phyloP scores from a whole-genome alignment of 2,329 filamentous ascomycete genomes.

The Apiospora phragmitis region DNA sequence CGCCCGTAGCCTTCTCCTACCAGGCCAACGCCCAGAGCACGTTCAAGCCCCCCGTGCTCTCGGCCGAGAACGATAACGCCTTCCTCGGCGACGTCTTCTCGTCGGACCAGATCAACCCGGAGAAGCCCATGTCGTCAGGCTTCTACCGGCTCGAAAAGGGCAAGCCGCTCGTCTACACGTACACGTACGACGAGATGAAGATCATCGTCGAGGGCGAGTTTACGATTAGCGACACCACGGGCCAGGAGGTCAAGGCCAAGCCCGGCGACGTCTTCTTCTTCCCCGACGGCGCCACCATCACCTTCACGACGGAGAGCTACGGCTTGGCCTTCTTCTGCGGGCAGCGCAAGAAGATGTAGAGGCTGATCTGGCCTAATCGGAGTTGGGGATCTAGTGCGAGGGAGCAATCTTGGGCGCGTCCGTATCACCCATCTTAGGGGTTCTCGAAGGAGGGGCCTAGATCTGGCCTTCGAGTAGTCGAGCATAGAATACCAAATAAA shows the following conservation, averaged over 20 bases:
- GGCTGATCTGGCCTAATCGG: not conserved
- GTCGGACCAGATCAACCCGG: constrained; percentile 53
- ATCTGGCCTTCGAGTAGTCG: not conserved
- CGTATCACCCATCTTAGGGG: not conserved
- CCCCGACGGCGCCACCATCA: constrained; percentile 65
- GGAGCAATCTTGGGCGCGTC: not conserved
- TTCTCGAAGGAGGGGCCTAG: not conserved
- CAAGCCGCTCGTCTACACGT: constrained; percentile 66
- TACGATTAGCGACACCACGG: constrained; percentile 63
- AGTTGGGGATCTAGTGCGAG: not conserved
- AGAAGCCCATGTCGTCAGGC: constrained; percentile 62
- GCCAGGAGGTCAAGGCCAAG: constrained; percentile 56
- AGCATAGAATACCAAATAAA: not conserved
- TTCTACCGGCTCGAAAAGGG: constrained; percentile 70
- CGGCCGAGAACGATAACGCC: constrained; percentile 60
- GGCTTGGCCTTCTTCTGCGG: constrained; percentile 61
- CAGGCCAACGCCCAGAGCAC: constrained; percentile 57
- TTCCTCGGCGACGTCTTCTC: constrained; percentile 64
- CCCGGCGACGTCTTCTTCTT: constrained; percentile 70
- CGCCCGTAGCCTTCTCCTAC: constrained; percentile 30
- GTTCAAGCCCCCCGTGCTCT: constrained; percentile 65
- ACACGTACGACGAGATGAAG: constrained; percentile 74
- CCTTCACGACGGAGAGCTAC: constrained; percentile 62
- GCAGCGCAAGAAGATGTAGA: constrained; percentile 34
- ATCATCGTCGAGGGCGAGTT: constrained; percentile 70